phyloP scores from a whole-genome alignment of 805 yeast genomes.

The Suhomyces vadensis region DNA sequence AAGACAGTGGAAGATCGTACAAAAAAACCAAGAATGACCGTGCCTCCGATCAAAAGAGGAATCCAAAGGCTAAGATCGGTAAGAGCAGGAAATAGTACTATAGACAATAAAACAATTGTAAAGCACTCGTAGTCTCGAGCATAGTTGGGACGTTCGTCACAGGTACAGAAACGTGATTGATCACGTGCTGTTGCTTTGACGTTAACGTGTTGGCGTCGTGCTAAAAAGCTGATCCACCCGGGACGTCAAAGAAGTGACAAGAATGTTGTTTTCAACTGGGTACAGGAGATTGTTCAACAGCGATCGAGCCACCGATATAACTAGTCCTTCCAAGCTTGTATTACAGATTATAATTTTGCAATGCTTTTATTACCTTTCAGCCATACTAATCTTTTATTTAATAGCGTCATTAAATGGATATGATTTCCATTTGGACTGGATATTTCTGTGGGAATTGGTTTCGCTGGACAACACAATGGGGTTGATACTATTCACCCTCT shows the following conservation, averaged over 20 bases:
- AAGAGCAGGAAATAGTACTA: constrained; percentile 7
- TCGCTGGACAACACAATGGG: constrained; percentile 80
- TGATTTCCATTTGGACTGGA: constrained; percentile 63
- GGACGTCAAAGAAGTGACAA: not conserved
- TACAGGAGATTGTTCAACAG: constrained; percentile 27
- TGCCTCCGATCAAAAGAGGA: constrained; percentile 47
- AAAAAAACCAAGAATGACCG: constrained; percentile 82
- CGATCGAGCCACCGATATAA: constrained; percentile 26
- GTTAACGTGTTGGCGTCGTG: no score
- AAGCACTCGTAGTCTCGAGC: no score
- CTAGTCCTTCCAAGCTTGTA: constrained; percentile 39
- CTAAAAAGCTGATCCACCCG: no score
- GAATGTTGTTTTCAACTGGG: constrained; percentile 18
- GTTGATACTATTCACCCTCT: constrained; percentile 65
- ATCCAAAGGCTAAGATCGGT: constrained; percentile 15
- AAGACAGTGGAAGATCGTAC: constrained; percentile 56
- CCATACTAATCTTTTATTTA: constrained; percentile 61
- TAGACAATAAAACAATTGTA: not conserved
- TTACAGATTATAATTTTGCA: constrained; percentile 80
- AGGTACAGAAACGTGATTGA: not conserved
- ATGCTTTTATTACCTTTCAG: constrained; percentile 73
- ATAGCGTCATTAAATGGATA: constrained; percentile 72
- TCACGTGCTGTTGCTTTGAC: not conserved
- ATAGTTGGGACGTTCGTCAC: no score
- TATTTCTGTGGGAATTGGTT: constrained; percentile 79